Conservation (phyloP, 306 rosid genomes). For the Adenanthera pavonina region DNA sequence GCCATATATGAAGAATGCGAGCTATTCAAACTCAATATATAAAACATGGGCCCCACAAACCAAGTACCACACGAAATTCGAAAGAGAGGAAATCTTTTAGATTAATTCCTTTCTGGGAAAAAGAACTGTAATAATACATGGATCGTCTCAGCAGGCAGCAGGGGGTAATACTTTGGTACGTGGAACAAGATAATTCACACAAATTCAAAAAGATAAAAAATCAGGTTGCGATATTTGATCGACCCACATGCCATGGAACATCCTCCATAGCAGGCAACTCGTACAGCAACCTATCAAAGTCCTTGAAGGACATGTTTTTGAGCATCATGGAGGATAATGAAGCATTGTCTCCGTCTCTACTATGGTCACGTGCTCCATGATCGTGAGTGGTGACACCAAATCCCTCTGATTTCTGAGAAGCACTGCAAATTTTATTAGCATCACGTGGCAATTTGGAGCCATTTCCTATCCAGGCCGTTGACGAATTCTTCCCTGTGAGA, state of each 20-base stretch:
- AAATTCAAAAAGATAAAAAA: not conserved
- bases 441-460: not conserved
- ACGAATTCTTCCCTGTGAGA: slow-evolving; percentile 57
- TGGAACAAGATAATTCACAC: not conserved
- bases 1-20: too few species aligned
- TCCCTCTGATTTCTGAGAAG: not conserved
- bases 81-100: not conserved
- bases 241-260: slow-evolving; percentile 6
- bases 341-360: not conserved
- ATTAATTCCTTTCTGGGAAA: not conserved
- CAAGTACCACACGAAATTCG: not conserved
- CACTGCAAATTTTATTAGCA: too few species aligned
- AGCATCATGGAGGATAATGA: slow-evolving; percentile 21
- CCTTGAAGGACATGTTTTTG: slow-evolving; percentile 44
- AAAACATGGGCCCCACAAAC: not conserved
- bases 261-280: slow-evolving; percentile 47
- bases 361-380: not conserved
- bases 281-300: slow-evolving; percentile 39
- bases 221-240: not conserved
- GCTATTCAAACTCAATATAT: too few species aligned
- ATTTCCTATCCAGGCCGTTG: slow-evolving; percentile 43
- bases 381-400: not conserved
- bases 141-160: too few species aligned
- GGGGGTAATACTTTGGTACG: not conserved
- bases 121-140: not conserved